A percentile compares a stretch with the other conserved stretches of the same genome.
phyloP scores from a whole-genome alignment of 139 green algal species.

The Spirogloea muscicola region DNA sequence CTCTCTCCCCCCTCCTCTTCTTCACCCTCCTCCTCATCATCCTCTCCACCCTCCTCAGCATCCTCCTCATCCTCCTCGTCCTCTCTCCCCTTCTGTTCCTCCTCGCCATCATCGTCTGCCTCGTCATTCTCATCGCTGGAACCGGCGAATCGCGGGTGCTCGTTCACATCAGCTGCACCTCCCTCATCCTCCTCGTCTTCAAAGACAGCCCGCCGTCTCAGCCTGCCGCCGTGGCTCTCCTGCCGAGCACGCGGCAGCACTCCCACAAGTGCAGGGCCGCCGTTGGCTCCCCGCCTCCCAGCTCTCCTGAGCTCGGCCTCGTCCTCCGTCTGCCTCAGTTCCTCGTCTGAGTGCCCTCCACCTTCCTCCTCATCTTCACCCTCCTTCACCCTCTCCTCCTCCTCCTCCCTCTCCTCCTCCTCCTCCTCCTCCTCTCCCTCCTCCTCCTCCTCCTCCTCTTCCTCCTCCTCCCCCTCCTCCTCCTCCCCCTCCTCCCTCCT shows the following conservation, averaged over 20 bases:
- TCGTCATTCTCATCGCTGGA: constrained; percentile 9
- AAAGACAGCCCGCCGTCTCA: constrained; percentile 8
- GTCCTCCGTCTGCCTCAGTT: not conserved
- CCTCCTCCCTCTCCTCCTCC: not conserved
- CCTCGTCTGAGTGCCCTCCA: not conserved
- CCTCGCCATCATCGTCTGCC: constrained; percentile 23
- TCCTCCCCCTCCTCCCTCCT: constrained; percentile 10
- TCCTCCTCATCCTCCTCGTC: constrained; percentile 43
- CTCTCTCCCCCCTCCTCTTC: not conserved
- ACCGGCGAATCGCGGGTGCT: not conserved
- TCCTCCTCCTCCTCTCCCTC: constrained; percentile 7
- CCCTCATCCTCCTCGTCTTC: not conserved
- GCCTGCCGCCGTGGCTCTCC: too few species aligned
- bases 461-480: constrained; percentile 38
- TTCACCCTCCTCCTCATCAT: constrained; percentile 1
- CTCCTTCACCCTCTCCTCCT: constrained; percentile 7
- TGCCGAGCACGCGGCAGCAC: too few species aligned
- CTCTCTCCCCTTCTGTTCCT: constrained; percentile 31
- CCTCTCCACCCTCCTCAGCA: not conserved
- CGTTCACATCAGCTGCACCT: constrained; percentile 6
- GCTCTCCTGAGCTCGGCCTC: not conserved
- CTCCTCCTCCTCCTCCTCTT: constrained; percentile 34
- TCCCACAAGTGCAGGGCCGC: too few species aligned
- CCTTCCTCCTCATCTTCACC: constrained; percentile 1
- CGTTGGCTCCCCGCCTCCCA: not conserved